Percentiles rank a stretch among this genome's conserved stretches.
These are phyloP conservation scores for Rheum nobile DNA, from an alignment of 148 eudicot species.

Conservation along the genomic window DNA sequence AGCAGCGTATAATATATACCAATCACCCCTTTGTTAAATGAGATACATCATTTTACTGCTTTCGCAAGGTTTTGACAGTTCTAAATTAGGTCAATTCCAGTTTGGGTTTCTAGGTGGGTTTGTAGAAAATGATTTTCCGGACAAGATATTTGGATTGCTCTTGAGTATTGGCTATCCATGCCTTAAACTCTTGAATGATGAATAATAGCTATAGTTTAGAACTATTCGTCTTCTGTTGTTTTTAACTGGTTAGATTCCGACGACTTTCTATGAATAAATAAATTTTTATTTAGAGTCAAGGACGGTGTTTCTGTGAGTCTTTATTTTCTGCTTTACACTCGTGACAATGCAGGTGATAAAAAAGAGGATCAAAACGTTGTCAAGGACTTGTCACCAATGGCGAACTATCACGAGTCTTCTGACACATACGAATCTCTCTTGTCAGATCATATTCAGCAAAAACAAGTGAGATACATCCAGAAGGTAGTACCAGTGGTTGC, in stretches of 20 bases:
- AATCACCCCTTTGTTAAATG: no score
- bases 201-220: background rate
- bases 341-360: constrained; percentile 21
- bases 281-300: background rate
- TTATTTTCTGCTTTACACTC: constrained; percentile 22
- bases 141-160: no score
- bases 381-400: constrained; percentile 13
- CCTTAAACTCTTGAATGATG: background rate
- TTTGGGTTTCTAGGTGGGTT: no score
- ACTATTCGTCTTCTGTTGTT: background rate
- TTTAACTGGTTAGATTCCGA: background rate
- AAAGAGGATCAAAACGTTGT: constrained; percentile 6
- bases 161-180: no score
- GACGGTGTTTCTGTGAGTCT: background rate
- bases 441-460: constrained; percentile 15
- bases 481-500: constrained; percentile 11
- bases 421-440: constrained; percentile 20
- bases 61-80: background rate
- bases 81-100: no score
- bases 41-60: background rate
- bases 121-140: no score
- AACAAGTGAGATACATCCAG: constrained; percentile 12
- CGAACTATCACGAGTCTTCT: constrained; percentile 9
- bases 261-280: background rate
- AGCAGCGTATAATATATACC: background rate